Percentiles rank a stretch among this genome's conserved stretches.
phyloP scores from a whole-genome alignment of 2,329 filamentous ascomycete species.

The Paecilomyces niveus region DNA sequence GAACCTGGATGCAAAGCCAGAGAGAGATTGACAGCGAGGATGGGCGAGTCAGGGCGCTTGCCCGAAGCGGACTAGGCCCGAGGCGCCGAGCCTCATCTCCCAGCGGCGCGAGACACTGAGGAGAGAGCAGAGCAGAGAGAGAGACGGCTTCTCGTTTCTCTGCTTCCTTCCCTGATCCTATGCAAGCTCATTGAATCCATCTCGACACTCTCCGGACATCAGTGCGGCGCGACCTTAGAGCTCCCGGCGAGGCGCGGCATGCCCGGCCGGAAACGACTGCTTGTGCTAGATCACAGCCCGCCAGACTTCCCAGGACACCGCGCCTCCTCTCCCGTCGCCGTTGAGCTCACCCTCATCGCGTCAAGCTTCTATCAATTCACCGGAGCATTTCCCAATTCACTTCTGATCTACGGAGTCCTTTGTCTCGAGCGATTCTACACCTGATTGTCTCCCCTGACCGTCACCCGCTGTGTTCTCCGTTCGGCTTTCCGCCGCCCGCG shows the following conservation, averaged over 20 bases:
- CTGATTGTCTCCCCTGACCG: constrained; percentile 4
- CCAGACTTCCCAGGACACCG: not conserved
- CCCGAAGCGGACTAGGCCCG: not conserved
- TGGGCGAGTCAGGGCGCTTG: constrained; percentile 6
- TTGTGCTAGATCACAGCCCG: not conserved
- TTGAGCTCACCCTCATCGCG: not conserved
- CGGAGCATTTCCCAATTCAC: not conserved
- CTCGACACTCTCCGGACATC: not conserved
- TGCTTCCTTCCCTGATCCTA: not conserved
- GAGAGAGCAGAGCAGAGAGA: constrained; percentile 8
- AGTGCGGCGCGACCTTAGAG: not conserved
- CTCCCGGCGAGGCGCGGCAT: not conserved
- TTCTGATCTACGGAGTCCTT: not conserved
- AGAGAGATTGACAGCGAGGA: constrained; percentile 10
- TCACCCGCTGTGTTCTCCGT: constrained; percentile 1
- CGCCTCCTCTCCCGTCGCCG: not conserved
- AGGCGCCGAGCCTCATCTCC: not conserved
- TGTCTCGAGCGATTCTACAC: not conserved
- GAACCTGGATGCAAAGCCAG: constrained; percentile 3
- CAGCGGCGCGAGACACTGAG: constrained; percentile 2
- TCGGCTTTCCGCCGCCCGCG: constrained; percentile 6
- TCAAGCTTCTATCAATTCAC: not conserved
- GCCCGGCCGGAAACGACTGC: constrained; percentile 13
- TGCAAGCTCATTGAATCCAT: not conserved
- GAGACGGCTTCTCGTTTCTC: not conserved